Evolutionary conservation across 768 basidiomycete species (phyloP).

Genomic region (Tulasnella calospora): DNA sequence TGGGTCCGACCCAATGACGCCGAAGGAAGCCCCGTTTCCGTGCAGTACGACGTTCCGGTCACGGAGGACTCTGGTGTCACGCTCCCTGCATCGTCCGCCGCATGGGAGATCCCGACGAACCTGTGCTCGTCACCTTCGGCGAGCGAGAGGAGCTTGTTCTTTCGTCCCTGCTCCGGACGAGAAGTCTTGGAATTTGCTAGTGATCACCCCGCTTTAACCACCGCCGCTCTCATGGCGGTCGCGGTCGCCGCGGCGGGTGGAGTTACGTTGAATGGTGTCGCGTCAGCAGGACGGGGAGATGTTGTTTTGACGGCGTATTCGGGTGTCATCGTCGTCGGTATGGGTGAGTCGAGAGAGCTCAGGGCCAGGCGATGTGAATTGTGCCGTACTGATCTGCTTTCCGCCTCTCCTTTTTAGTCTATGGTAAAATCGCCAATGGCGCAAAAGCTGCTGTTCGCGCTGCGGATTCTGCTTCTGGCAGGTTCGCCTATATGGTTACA

Average conservation of each 20-base stretch:
- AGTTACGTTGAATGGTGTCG: background rate
- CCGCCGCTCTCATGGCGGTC: background rate
- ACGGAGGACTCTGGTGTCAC: background rate
- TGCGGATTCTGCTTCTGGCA: background rate
- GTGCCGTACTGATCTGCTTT: too few relatives aligned
- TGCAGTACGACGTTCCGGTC: background rate
- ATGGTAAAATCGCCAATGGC: too few relatives aligned
- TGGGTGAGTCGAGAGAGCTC: too few relatives aligned
- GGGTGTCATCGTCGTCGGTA: background rate
- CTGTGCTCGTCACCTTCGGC: background rate
- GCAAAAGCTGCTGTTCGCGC: too few relatives aligned
- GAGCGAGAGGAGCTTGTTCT: background rate
- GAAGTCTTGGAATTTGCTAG: background rate
- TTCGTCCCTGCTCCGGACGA: background rate
- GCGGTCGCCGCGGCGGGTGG: background rate
- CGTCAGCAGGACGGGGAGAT: background rate
- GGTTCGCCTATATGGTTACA: background rate
- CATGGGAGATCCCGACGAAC: background rate
- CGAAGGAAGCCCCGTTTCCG: background rate
- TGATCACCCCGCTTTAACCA: background rate
- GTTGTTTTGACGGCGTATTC: background rate
- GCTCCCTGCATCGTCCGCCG: background rate
- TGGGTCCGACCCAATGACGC: background rate
- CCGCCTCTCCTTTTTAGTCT: too few relatives aligned
- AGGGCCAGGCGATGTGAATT: too few relatives aligned